These are phyloP conservation scores for Termitomyces sp. DNA, from an alignment of 768 basidiomycete species.

Conservation along the genomic window DNA sequence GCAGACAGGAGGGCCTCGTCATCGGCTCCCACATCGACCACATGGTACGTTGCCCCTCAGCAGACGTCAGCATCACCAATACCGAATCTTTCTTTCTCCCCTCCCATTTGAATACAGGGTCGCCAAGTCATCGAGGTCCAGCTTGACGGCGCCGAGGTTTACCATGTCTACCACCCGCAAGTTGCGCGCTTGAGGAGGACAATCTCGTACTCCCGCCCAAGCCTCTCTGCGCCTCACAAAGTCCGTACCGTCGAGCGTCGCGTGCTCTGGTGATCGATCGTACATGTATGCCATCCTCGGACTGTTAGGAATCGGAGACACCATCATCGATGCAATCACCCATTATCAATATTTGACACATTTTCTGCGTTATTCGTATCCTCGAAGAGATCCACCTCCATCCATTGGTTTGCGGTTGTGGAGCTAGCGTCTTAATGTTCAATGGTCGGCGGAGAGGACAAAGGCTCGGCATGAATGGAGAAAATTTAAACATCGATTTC, in stretches of 20 bases:
- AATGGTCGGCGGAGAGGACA: neutral
- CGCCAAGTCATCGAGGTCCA: conserved; percentile 81
- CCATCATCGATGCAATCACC: neutral
- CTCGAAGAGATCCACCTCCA: neutral
- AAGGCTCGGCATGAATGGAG: neutral
- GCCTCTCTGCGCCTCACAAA: conserved; percentile 22
- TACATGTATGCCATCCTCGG: neutral
- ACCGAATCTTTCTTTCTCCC: conserved; percentile 1
- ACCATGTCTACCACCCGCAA: conserved; percentile 73
- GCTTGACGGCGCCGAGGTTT: conserved; percentile 62
- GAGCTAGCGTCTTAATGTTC: neutral
- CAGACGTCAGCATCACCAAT: neutral
- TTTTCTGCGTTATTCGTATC: neutral
- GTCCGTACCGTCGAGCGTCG: conserved; percentile 64
- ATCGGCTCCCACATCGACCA: conserved; percentile 71
- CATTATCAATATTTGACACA: no score
- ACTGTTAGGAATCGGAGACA: neutral
- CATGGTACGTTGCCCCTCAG: conserved; percentile 39
- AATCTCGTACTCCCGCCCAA: conserved; percentile 52
- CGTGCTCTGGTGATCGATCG: conserved; percentile 60
- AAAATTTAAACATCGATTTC: neutral
- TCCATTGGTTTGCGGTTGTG: neutral
- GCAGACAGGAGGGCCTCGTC: conserved; percentile 75
- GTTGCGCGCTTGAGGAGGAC: conserved; percentile 77
- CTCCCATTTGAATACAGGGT: conserved; percentile 45